phyloP scores from a whole-genome alignment of 75 land plant species.

The Chamaecyparis obtusa region DNA sequence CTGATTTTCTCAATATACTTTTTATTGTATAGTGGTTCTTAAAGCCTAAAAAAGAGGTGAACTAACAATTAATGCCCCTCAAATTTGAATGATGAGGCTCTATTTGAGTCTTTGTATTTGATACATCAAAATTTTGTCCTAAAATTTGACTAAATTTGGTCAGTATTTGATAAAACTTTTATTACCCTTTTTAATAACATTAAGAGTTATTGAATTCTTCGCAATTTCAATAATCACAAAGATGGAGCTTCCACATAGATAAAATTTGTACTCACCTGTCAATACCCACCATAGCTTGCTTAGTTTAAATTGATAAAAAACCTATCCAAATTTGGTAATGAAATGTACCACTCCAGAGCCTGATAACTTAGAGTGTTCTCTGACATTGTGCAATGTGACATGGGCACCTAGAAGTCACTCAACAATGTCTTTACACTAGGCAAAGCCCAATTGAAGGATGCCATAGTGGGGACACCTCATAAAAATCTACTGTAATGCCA shows the following conservation, averaged over 20 bases:
- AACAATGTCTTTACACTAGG: conserved; percentile 1
- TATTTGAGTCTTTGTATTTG: not conserved
- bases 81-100: too few relatives aligned
- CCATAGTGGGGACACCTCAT: not conserved
- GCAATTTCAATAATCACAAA: not conserved
- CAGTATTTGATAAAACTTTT: not conserved
- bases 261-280: not conserved
- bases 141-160: not conserved
- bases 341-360: not conserved
- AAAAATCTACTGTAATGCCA: not conserved
- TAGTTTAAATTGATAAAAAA: not conserved
- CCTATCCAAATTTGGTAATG: not conserved
- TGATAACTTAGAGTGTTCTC: not conserved
- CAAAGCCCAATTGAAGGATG: not conserved
- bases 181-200: not conserved
- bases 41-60: not conserved
- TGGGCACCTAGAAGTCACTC: too few relatives aligned
- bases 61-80: not conserved
- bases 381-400: not conserved
- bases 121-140: not conserved
- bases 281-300: not conserved
- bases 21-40: not conserved
- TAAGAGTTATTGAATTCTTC: not conserved
- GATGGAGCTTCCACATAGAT: not conserved
- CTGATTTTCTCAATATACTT: not conserved